Evolutionary conservation across 306 rosid species (phyloP).

Genomic region (Begonia masoniana): DNA sequence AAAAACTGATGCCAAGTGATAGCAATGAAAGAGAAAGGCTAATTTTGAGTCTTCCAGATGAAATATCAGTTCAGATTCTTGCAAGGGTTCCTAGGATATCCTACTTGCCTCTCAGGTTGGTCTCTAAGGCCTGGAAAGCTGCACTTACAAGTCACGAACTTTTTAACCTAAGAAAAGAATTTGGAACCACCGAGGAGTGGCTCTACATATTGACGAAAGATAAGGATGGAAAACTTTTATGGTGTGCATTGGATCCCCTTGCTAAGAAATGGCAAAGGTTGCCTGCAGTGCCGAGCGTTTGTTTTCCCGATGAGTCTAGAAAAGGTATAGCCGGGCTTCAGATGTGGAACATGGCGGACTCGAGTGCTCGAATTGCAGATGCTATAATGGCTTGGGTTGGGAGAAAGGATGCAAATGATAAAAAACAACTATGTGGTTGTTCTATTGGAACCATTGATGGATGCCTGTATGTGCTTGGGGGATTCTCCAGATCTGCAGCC

Average conservation of each 20-base stretch:
- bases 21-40: constrained; percentile 55
- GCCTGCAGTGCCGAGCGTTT: constrained; percentile 60
- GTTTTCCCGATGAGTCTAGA: constrained; percentile 35
- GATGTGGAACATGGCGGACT: constrained; percentile 73
- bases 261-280: constrained; percentile 74
- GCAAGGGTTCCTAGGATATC: constrained; percentile 78
- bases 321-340: constrained; percentile 41
- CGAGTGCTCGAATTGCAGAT: constrained; percentile 57
- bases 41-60: constrained; percentile 84
- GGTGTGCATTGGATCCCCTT: constrained; percentile 77
- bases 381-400: constrained; percentile 77
- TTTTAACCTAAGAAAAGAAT: constrained; percentile 61
- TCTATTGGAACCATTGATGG: constrained; percentile 77
- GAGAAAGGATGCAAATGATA: constrained; percentile 49
- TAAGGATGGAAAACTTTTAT: constrained; percentile 48
- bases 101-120: constrained; percentile 45
- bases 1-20: constrained; percentile 35
- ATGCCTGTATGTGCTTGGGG: constrained; percentile 84
- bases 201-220: constrained; percentile 63
- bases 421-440: constrained; percentile 86
- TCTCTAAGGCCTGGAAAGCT: constrained; percentile 70
- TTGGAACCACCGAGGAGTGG: constrained; percentile 87
- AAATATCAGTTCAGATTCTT: constrained; percentile 73
- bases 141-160: constrained; percentile 46
- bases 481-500: constrained; percentile 70